Evolutionary conservation across 495 filamentous ascomycete genomes (phyloP).

Genomic region (Pseudevernia furfuracea): DNA sequence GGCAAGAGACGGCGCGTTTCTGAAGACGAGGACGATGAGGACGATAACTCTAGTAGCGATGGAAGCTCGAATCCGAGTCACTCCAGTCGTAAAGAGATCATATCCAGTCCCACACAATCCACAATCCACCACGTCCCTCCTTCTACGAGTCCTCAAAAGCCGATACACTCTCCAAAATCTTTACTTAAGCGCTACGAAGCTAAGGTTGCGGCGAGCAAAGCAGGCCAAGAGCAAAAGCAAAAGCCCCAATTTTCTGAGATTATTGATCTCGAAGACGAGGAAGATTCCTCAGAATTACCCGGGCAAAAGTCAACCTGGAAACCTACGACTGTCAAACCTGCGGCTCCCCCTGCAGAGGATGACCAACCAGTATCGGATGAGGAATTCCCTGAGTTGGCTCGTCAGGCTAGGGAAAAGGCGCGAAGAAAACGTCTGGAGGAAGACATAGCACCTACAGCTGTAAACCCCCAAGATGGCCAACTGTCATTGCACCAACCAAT

Average conservation of each 20-base stretch:
- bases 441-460: constrained; percentile 17
- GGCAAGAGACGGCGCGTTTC: constrained; percentile 21
- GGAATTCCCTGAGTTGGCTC: constrained; percentile 40
- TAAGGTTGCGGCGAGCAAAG: constrained; percentile 1
- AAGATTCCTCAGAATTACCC: constrained; percentile 8
- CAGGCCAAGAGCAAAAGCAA: constrained; percentile 15
- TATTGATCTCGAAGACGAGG: constrained; percentile 30
- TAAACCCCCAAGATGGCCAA: constrained; percentile 19
- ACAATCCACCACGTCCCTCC: neutral
- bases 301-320: neutral
- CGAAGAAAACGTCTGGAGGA: constrained; percentile 25
- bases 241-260: constrained; percentile 15
- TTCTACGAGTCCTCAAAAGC: constrained; percentile 18
- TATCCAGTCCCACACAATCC: neutral
- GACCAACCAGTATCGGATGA: constrained; percentile 37
- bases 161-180: constrained; percentile 16
- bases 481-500: constrained; percentile 17
- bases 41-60: constrained; percentile 14
- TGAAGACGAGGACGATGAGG: constrained; percentile 21
- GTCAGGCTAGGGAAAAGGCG: constrained; percentile 29
- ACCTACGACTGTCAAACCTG: neutral
- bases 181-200: constrained; percentile 22
- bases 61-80: constrained; percentile 9
- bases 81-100: neutral
- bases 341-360: constrained; percentile 20